These are phyloP conservation scores for Fusarium verticillioides DNA, from an alignment of 2,329 filamentous ascomycete genomes.

Conservation along the genomic window DNA sequence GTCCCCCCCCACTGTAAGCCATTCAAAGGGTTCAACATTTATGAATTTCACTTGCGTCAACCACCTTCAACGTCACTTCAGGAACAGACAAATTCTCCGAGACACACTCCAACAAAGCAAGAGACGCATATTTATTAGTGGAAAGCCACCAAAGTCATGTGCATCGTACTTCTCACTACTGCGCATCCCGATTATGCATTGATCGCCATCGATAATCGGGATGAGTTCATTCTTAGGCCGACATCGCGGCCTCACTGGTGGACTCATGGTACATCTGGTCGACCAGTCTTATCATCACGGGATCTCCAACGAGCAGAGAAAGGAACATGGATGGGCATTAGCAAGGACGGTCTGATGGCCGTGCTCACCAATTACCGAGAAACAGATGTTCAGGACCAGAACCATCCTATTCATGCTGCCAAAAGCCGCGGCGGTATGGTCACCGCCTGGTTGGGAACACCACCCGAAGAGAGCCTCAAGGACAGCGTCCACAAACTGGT, in stretches of 20 bases:
- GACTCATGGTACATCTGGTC: conserved; percentile 57
- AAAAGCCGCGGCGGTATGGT: conserved; percentile 73
- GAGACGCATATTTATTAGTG: background rate
- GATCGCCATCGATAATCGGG: conserved; percentile 81
- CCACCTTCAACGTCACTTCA: conserved; percentile 10
- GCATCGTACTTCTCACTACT: conserved; percentile 80
- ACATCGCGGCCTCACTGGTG: conserved; percentile 74
- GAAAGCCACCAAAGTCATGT: conserved; percentile 63
- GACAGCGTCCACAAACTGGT: conserved; percentile 65
- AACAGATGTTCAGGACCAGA: conserved; percentile 58
- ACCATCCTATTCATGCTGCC: conserved; percentile 63
- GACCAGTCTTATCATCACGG: conserved; percentile 66
- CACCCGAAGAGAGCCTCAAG: conserved; percentile 58
- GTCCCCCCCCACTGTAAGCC: conserved; percentile 15
- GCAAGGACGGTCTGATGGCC: conserved; percentile 67
- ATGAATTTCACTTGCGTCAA: conserved; percentile 24
- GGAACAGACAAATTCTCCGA: conserved; percentile 3
- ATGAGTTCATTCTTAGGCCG: conserved; percentile 75
- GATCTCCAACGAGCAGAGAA: conserved; percentile 71
- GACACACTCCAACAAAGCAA: background rate
- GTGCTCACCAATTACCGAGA: conserved; percentile 76
- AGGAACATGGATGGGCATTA: conserved; percentile 75
- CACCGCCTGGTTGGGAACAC: conserved; percentile 68
- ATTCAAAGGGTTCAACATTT: background rate
- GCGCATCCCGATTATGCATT: conserved; percentile 79